Evolutionary conservation across 768 basidiomycete genomes (phyloP).

Genomic region (Suillus sp.): DNA sequence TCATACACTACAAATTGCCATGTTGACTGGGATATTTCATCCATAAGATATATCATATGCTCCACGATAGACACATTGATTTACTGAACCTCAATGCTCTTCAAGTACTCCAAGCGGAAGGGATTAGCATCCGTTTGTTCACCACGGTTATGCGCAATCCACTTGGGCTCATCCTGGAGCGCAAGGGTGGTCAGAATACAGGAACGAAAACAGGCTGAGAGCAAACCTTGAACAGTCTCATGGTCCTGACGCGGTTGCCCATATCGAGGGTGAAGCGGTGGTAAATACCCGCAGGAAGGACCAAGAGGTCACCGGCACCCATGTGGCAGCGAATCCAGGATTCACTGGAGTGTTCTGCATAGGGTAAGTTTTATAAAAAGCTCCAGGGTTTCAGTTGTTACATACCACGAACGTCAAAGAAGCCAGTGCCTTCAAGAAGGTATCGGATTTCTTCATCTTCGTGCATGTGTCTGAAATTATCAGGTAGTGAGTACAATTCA

Average conservation of each 20-base stretch:
- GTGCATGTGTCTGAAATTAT: slow-evolving; percentile 73
- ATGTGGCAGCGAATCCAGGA: slow-evolving; percentile 82
- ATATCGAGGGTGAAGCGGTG: slow-evolving; percentile 92
- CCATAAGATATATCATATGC: not conserved
- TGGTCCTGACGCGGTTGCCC: slow-evolving; percentile 65
- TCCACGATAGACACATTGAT: not conserved
- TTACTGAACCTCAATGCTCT: slow-evolving; percentile 43
- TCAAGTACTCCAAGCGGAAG: slow-evolving; percentile 61
- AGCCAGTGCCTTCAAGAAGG: slow-evolving; percentile 74
- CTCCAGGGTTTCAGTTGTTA: not conserved
- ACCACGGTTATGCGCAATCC: slow-evolving; percentile 76
- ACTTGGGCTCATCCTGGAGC: slow-evolving; percentile 87
- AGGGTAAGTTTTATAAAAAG: not conserved
- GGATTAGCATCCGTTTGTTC: slow-evolving; percentile 63
- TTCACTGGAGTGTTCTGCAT: slow-evolving; percentile 62
- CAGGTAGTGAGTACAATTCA: not conserved
- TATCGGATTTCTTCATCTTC: slow-evolving; percentile 97
- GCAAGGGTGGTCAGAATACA: not conserved
- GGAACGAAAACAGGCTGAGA: not conserved
- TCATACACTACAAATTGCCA: not conserved
- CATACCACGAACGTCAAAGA: slow-evolving; percentile 89
- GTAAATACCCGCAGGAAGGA: slow-evolving; percentile 87
- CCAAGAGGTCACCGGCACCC: slow-evolving; percentile 78
- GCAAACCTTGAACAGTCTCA: slow-evolving; percentile 81
- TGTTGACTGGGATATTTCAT: not conserved